Evolutionary conservation across 352 stramenopile genomes (phyloP).

Genomic region (Peronospora farinosa): DNA sequence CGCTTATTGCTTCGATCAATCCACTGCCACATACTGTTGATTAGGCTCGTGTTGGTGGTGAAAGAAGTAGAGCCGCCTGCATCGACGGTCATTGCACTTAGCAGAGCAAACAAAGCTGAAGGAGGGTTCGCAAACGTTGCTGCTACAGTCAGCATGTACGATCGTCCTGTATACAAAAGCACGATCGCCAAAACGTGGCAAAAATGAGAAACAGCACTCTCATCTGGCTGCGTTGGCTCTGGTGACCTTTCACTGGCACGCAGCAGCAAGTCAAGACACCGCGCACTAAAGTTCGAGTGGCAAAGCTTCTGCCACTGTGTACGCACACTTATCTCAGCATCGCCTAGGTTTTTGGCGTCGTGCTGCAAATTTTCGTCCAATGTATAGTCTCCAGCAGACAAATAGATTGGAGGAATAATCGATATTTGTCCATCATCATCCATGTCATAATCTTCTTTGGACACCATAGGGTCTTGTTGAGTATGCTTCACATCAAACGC

Average conservation of each 20-base stretch:
- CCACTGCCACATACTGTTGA: conserved; percentile 40
- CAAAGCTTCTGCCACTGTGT: conserved; percentile 43
- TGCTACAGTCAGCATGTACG: conserved; percentile 42
- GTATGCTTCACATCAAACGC: conserved; percentile 30
- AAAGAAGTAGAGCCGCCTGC: background rate
- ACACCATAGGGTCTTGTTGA: conserved; percentile 11
- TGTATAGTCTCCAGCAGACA: conserved; percentile 1
- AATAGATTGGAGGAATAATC: conserved; percentile 9
- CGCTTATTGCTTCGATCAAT: conserved; percentile 18
- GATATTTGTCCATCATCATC: conserved; percentile 15
- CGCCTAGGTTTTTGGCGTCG: conserved; percentile 5
- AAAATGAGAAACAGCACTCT: conserved; percentile 25
- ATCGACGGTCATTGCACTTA: conserved; percentile 47
- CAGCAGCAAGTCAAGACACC: conserved; percentile 32
- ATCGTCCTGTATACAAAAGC: conserved; percentile 34
- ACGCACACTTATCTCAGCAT: conserved; percentile 22
- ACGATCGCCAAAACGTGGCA: conserved; percentile 38
- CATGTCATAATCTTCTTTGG: conserved; percentile 29
- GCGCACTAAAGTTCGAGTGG: conserved; percentile 33
- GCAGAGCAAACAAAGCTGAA: conserved; percentile 37
- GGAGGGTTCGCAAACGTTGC: conserved; percentile 43
- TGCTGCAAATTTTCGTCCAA: conserved; percentile 21
- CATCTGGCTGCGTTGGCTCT: background rate
- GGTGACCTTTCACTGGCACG: conserved; percentile 1
- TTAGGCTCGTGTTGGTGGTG: conserved; percentile 9